These are phyloP conservation scores for Meyerozyma sp. DNA, from an alignment of 1,139 yeast genomes.

Conservation along the genomic window DNA sequence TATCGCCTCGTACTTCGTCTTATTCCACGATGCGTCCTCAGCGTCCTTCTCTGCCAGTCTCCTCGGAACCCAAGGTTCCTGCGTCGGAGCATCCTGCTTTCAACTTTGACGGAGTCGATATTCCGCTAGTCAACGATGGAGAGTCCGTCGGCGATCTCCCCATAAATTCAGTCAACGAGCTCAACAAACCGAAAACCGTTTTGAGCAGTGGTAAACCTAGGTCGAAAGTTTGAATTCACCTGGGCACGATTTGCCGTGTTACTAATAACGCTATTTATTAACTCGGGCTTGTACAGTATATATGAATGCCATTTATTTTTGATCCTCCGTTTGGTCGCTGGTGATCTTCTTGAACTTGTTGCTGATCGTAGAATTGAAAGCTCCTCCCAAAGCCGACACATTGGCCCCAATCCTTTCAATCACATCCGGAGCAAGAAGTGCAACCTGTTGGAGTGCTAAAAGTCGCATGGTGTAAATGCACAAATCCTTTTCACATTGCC, in stretches of 20 bases:
- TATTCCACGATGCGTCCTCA: background rate
- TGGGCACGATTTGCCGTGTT: too few species aligned
- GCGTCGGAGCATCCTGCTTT: background rate
- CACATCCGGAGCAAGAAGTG: background rate
- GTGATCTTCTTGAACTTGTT: background rate
- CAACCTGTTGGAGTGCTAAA: background rate
- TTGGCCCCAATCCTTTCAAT: background rate
- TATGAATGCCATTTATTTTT: background rate
- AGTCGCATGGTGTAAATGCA: background rate
- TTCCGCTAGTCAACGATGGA: background rate
- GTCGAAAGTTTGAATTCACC: too few species aligned
- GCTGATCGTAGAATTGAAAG: background rate
- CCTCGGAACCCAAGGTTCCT: background rate
- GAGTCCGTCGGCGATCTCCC: background rate
- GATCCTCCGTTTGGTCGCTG: background rate
- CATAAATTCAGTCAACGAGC: background rate
- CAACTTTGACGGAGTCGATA: background rate
- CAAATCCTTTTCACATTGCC: background rate
- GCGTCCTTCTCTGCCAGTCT: background rate
- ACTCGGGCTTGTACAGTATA: background rate
- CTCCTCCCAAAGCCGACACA: background rate
- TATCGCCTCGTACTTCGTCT: background rate
- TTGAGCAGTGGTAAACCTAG: too few species aligned
- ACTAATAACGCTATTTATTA: background rate
- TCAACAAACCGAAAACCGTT: background rate